These are phyloP conservation scores for Vigna trinervia DNA, from an alignment of 306 rosid genomes.

Conservation along the genomic window DNA sequence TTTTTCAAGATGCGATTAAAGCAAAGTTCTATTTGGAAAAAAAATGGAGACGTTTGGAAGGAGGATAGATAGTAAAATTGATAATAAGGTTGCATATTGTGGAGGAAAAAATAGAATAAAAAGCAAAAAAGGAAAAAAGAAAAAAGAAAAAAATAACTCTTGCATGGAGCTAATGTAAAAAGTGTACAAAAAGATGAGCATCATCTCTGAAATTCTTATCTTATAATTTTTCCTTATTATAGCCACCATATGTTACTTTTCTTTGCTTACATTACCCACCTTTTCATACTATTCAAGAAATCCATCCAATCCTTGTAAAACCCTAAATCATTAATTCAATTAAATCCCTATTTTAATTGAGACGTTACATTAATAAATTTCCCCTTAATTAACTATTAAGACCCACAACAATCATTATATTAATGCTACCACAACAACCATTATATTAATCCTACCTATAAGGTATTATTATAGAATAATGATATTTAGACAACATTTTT, in stretches of 20 bases:
- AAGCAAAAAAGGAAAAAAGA: too few relatives aligned
- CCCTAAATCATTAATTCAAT: not conserved
- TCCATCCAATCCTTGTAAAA: too few relatives aligned
- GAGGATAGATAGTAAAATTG: constrained; percentile 77
- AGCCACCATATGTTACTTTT: not conserved
- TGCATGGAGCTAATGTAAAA: not conserved
- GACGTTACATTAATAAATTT: not conserved
- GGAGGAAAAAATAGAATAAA: not conserved
- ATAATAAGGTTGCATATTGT: constrained; percentile 44
- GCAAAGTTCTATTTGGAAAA: constrained; percentile 96
- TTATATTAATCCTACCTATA: not conserved
- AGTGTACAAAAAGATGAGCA: constrained; percentile 2
- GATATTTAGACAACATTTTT: too few relatives aligned
- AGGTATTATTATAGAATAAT: not conserved
- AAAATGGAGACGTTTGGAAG: constrained; percentile 95
- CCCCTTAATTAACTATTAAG: not conserved
- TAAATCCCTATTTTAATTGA: not conserved
- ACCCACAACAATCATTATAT: not conserved
- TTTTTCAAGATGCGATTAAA: constrained; percentile 76
- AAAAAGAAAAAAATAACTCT: too few relatives aligned
- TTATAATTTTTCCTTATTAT: not conserved
- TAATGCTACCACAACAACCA: not conserved
- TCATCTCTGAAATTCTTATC: not conserved
- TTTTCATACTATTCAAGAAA: too few relatives aligned
- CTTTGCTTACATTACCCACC: not conserved